Evolutionary conservation across 2,329 filamentous ascomycete species (phyloP), one percentile per base, ranked within the genome.

Genomic region (Drechslerella coelobrocha): DNA sequence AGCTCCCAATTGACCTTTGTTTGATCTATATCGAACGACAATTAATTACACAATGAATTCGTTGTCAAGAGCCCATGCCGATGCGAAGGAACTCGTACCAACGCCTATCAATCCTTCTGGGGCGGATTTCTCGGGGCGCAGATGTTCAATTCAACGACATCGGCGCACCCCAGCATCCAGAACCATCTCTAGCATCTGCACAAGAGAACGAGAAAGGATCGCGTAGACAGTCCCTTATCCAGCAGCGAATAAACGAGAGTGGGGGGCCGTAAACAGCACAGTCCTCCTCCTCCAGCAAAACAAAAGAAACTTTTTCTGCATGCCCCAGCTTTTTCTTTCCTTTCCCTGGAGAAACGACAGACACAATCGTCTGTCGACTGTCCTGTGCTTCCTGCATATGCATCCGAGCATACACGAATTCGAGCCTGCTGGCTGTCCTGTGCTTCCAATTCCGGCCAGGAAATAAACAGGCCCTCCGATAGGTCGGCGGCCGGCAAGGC

Each of bases 311-410:
- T 6, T 19, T 21, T 47, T 45, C 54, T 62, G 24, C 31, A 21
- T 54, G 66, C 59, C 66, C 66, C 59, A 52, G 59, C 59, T 71
- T 71, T 65, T 66, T 63, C 23, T 41, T 54, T 29, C 27, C 17
- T 29, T 54, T 59, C 43, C 66, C 53, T 60, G 66, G 59, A 63
- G 59, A 62, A 47, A 59, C 27, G 31, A 39, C 54, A 52, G 12
- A 59, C 52, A 41, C 37, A 41, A 45, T 9, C 3, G 37, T 17
- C 37, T 21, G 41, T 45, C 41, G 19, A 45, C 43, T 60, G 56
- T 68, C 55, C 55, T 55, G 59, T 61, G 51, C 63, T 51, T 56
- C 48, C 48, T 63, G 66, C 66, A 71, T 71, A 71, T 71, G 66
- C 59, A 57, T 63, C 47, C 43, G n/a, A 39, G 47, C 50, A 61